These are phyloP conservation scores for Fusarium vanettenii DNA, from an alignment of 2,329 filamentous ascomycete species.

Conservation along the genomic window DNA sequence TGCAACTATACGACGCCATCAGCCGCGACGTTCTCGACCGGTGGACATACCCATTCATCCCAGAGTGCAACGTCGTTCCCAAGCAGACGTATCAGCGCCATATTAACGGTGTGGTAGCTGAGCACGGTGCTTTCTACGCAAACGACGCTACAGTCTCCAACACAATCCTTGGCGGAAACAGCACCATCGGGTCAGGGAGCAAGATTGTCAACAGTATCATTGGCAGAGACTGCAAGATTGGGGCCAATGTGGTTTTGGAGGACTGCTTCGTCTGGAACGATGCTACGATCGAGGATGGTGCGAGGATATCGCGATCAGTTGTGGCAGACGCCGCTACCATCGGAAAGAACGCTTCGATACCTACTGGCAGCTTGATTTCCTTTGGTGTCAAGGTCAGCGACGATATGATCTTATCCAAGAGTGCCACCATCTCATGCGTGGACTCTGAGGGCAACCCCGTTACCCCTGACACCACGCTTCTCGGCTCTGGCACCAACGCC, in stretches of 20 bases:
- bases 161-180: conserved; percentile 81
- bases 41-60: conserved; percentile 90
- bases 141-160: conserved; percentile 77
- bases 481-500: conserved; percentile 64
- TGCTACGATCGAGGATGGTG: conserved; percentile 79
- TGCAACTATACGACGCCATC: conserved; percentile 90
- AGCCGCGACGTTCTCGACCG: conserved; percentile 86
- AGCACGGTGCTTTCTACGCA: conserved; percentile 80
- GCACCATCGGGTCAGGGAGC: conserved; percentile 78
- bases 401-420: conserved; percentile 58
- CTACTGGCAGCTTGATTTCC: conserved; percentile 81
- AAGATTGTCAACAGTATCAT: conserved; percentile 81
- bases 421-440: conserved; percentile 50
- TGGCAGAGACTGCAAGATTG: conserved; percentile 87
- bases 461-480: conserved; percentile 56
- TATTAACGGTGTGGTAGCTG: conserved; percentile 79
- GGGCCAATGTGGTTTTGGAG: conserved; percentile 82
- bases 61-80: conserved; percentile 85
- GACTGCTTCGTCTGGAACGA: conserved; percentile 92
- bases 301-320: conserved; percentile 77
- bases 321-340: conserved; percentile 79
- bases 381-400: conserved; percentile 80
- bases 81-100: conserved; percentile 81
- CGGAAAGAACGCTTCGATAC: conserved; percentile 76
- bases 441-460: conserved; percentile 51